Evolutionary conservation across 2,329 filamentous ascomycete species (phyloP).

Genomic region (Amauroascus verrucosus): DNA sequence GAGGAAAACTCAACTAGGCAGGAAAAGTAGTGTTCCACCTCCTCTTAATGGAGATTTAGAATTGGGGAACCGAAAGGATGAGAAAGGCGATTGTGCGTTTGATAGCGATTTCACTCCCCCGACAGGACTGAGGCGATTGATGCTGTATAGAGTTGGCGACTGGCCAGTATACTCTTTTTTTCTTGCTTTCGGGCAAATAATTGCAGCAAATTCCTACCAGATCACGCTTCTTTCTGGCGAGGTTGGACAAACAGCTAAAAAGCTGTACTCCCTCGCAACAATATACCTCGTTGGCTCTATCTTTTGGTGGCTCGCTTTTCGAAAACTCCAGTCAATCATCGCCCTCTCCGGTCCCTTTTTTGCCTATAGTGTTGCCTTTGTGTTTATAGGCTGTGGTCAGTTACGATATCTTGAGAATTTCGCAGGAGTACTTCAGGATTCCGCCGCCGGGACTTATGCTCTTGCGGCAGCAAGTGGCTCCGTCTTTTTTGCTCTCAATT

Average conservation of each 20-base stretch:
- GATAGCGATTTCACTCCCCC: constrained; percentile 24
- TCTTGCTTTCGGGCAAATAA: constrained; percentile 52
- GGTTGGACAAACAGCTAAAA: constrained; percentile 48
- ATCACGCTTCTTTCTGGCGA: constrained; percentile 57
- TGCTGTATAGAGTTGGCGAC: constrained; percentile 50
- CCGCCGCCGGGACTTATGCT: constrained; percentile 53
- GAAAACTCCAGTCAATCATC: constrained; percentile 47
- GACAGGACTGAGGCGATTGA: constrained; percentile 42
- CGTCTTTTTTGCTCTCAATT: constrained; percentile 58
- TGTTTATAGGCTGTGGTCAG: constrained; percentile 43
- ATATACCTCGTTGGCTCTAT: constrained; percentile 50
- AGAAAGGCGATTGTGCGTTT: constrained; percentile 30
- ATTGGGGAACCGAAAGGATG: constrained; percentile 26
- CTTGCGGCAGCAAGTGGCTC: constrained; percentile 53
- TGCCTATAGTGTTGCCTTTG: constrained; percentile 39
- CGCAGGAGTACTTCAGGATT: constrained; percentile 49
- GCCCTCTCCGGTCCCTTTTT: constrained; percentile 52
- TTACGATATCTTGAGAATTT: constrained; percentile 34
- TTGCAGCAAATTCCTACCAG: constrained; percentile 57
- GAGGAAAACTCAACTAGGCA: constrained; percentile 49
- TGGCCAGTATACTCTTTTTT: constrained; percentile 56
- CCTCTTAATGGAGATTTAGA: constrained; percentile 12
- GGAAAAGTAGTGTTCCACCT: constrained; percentile 10
- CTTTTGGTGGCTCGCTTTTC: constrained; percentile 55
- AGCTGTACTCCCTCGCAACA: constrained; percentile 51